Evolutionary conservation across 345 rosid species (phyloP).

Genomic region (Salix udensis): DNA sequence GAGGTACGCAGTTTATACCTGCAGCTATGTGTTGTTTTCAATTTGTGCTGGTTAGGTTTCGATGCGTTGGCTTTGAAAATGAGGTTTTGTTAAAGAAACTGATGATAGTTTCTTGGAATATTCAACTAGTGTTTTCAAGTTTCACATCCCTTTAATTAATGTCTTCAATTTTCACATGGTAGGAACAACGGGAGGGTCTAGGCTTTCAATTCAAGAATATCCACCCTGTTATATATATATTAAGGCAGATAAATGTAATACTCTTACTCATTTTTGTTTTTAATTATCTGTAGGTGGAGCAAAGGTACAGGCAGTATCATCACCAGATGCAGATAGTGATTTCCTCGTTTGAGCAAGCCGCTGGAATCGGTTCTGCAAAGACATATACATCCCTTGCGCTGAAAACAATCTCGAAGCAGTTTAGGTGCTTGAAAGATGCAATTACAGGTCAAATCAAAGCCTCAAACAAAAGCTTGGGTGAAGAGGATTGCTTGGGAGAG

Average conservation of each 20-base stretch:
- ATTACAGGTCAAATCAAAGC: constrained; percentile 80
- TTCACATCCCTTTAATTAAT: too few relatives aligned
- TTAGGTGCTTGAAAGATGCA: constrained; percentile 86
- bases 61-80: too few relatives aligned
- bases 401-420: constrained; percentile 91
- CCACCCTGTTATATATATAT: too few relatives aligned
- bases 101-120: too few relatives aligned
- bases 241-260: background rate
- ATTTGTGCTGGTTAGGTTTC: background rate
- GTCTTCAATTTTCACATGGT: too few relatives aligned
- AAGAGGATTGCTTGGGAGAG: constrained; percentile 66
- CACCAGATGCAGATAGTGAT: constrained; percentile 92
- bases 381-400: constrained; percentile 87
- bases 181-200: too few relatives aligned
- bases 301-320: constrained; percentile 92
- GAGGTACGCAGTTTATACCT: constrained; percentile 49
- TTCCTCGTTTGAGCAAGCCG: constrained; percentile 79
- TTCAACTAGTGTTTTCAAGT: too few relatives aligned
- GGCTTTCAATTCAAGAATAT: too few relatives aligned
- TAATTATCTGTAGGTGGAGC: constrained; percentile 64
- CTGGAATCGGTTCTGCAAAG: constrained; percentile 82
- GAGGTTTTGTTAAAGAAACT: too few relatives aligned
- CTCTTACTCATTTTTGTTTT: too few relatives aligned
- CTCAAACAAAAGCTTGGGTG: constrained; percentile 82
- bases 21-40: background rate